Percentiles rank a stretch among this genome's conserved stretches.
These are phyloP conservation scores for Kernera saxatilis DNA, from an alignment of 345 rosid genomes.

Conservation along the genomic window DNA sequence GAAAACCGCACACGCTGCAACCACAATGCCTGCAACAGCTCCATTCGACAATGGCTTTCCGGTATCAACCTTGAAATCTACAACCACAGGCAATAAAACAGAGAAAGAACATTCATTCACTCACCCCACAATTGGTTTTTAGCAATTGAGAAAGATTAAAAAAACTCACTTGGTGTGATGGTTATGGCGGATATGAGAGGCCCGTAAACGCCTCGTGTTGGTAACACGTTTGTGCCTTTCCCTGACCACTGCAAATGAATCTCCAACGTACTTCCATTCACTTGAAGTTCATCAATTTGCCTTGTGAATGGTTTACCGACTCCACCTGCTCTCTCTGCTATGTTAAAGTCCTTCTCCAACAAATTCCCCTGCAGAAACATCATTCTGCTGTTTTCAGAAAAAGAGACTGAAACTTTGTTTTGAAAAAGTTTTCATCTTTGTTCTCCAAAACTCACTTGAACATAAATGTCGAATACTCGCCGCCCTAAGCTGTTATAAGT, in stretches of 20 bases:
- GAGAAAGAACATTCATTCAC: neutral
- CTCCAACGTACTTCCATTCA: constrained; percentile 67
- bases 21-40: constrained; percentile 62
- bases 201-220: constrained; percentile 64
- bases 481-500: constrained; percentile 58
- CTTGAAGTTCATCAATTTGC: constrained; percentile 32
- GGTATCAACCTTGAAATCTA: constrained; percentile 61
- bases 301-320: constrained; percentile 37
- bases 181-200: constrained; percentile 85
- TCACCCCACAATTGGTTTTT: neutral
- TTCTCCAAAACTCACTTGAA: constrained; percentile 53
- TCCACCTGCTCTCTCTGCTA: constrained; percentile 68
- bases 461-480: constrained; percentile 66
- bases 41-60: constrained; percentile 48
- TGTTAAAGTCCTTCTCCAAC: constrained; percentile 54
- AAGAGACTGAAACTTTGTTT: neutral
- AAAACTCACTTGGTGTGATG: constrained; percentile 66
- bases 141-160: neutral
- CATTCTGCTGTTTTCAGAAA: neutral
- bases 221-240: constrained; percentile 69
- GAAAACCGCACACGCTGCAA: constrained; percentile 39
- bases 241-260: constrained; percentile 76
- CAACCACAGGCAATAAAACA: neutral
- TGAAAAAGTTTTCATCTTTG: neutral
- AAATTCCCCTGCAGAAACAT: constrained; percentile 44